Evolutionary conservation across 768 basidiomycete species (phyloP), one percentile per base, ranked within the genome.

Genomic region (Termitomyces heimii): DNA sequence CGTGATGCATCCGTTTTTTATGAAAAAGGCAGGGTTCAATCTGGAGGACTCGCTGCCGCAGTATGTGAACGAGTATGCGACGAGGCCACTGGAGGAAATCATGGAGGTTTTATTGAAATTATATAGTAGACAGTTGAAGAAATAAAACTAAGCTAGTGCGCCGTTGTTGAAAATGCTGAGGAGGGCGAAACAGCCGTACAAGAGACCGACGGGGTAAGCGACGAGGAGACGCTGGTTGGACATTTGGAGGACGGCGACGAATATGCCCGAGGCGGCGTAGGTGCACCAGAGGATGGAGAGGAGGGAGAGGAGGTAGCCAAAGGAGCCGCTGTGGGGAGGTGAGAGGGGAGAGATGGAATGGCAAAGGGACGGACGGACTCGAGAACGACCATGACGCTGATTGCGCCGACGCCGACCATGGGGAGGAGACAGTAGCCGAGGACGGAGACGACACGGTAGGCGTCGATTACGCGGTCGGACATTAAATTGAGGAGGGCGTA

Each of bases 401-500:
- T 77, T 22, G 89, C 88, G 35, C 94, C 88, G 4, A 98, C 85
- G 16, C 92, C 91, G 39, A 99, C 96, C 89, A 99, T 94, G 4
- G 96, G 97, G 32, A 99, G 74, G 37, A 99, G 76, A 67, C 97
- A 98, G 68, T 99, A 99, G 4, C 97, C 97, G 26, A 99, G 79
- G 4, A 99, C 97, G 22, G 93, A 95, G 13, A 91, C 92, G 14
- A 91, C 89, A 24, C 96, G 88, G 73, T 98, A 97, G 16, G 95
- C 91, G 67, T 98, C 95, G 60, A 99, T 98, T 44, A 88, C 92
- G 53, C 85, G 83, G 72, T 92, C 90, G 28, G 93, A 93, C 97
- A 99, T 98, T 62, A 98, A 80, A 70, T 99, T 98, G 61, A 99
- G 82, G 58, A 99, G 86, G 53, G 87, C 84, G 78, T 98, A 98